Evolutionary conservation across 306 rosid species (phyloP).

Genomic region (Cicer cuneatum): DNA sequence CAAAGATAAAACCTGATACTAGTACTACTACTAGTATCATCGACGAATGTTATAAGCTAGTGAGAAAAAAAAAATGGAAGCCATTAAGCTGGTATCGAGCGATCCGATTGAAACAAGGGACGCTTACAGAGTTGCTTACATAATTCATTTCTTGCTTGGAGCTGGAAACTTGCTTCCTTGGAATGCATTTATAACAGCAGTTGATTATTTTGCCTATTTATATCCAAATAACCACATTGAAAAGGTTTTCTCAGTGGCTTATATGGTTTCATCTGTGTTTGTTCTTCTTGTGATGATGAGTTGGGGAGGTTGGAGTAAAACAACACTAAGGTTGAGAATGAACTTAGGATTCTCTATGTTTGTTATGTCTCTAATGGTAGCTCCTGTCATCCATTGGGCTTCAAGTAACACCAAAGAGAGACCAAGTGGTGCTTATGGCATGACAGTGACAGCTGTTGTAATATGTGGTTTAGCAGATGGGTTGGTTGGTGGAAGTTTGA

Average conservation of each 20-base stretch:
- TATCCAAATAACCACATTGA: conserved; percentile 78
- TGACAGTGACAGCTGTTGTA: conserved; percentile 52
- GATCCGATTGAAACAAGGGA: conserved; percentile 59
- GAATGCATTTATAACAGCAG: conserved; percentile 96
- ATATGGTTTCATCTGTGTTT: conserved; percentile 64
- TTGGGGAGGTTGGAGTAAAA: conserved; percentile 71
- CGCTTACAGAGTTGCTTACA: conserved; percentile 68
- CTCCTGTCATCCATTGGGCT: conserved; percentile 72
- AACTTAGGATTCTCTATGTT: conserved; percentile 56
- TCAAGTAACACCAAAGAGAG: conserved; percentile 43
- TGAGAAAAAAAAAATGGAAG: conserved; percentile 57
- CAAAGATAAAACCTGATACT: not conserved
- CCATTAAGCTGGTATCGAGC: conserved; percentile 47
- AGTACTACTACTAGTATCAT: conserved; percentile 45
- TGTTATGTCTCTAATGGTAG: conserved; percentile 68
- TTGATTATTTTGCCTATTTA: conserved; percentile 81
- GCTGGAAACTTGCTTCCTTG: conserved; percentile 93
- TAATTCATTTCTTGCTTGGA: conserved; percentile 87
- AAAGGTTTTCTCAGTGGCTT: conserved; percentile 83
- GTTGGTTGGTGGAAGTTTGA: conserved; percentile 81
- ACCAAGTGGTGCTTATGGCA: conserved; percentile 56
- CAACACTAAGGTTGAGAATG: conserved; percentile 63
- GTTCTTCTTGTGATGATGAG: conserved; percentile 65
- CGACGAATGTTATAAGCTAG: conserved; percentile 30
- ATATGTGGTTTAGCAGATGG: conserved; percentile 74